Conservation (phyloP, 2,329 filamentous ascomycete genomes). For the Cladorrhinum sp. region DNA sequence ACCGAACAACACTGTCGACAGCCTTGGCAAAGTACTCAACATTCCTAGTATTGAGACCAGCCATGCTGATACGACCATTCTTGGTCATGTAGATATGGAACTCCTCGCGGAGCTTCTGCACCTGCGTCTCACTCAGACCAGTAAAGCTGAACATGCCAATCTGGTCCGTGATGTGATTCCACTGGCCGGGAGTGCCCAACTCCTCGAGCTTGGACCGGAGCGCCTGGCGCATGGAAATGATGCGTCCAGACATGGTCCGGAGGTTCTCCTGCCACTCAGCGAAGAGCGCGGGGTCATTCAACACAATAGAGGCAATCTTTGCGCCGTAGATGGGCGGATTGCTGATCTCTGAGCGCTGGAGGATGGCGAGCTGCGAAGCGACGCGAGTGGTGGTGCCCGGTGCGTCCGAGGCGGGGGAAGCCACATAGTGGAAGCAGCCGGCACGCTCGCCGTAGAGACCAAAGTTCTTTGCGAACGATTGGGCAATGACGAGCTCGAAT, state of each 20-base stretch:
- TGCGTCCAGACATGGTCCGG: conserved; percentile 89
- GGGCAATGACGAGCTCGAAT: conserved; percentile 82
- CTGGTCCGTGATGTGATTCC: conserved; percentile 97
- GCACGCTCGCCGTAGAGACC: conserved; percentile 95
- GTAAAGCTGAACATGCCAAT: conserved; percentile 99
- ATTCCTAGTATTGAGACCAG: conserved; percentile 89
- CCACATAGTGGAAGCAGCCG: conserved; percentile 93
- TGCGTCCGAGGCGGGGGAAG: conserved; percentile 67
- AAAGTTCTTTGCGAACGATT: conserved; percentile 98
- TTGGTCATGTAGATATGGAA: conserved; percentile 90
- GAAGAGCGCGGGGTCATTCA: conserved; percentile 81
- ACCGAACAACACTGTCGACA: conserved; percentile 76
- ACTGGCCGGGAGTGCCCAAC: conserved; percentile 80
- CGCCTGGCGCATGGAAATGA: conserved; percentile 83
- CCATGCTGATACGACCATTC: conserved; percentile 98
- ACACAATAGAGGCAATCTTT: conserved; percentile 76
- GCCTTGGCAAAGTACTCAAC: conserved; percentile 91
- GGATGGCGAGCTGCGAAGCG: conserved; percentile 82
- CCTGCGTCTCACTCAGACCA: conserved; percentile 70
- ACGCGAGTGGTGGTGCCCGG: conserved; percentile 61
- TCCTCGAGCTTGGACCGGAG: conserved; percentile 78
- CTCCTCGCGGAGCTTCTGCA: conserved; percentile 64
- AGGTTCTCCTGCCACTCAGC: conserved; percentile 91
- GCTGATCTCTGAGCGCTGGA: conserved; percentile 95
- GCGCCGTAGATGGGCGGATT: conserved; percentile 96